phyloP scores from a whole-genome alignment of 371 early-diverging fungal species.

The Mucor piriformis region DNA sequence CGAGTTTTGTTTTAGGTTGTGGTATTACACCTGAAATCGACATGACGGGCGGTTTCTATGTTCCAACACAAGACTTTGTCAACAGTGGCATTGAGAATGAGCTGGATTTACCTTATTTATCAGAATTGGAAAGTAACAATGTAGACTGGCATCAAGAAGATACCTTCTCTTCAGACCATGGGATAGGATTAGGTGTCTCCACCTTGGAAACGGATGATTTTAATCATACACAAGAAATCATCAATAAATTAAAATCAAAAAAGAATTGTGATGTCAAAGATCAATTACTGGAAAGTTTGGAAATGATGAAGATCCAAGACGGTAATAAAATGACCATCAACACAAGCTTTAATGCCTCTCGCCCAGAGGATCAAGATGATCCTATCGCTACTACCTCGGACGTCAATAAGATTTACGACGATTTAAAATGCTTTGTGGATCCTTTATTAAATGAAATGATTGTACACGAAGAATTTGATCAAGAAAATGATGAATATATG shows the following conservation, averaged over 20 bases:
- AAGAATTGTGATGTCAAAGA: slow-evolving; percentile 37
- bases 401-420: slow-evolving; percentile 44
- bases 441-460: slow-evolving; percentile 10
- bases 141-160: slow-evolving; percentile 1
- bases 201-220: slow-evolving; percentile 9
- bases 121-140: not conserved
- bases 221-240: slow-evolving; percentile 27
- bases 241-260: slow-evolving; percentile 37
- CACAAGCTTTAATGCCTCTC: slow-evolving; percentile 7
- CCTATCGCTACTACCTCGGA: not conserved
- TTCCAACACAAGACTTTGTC: not conserved
- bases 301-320: slow-evolving; percentile 23
- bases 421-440: slow-evolving; percentile 54
- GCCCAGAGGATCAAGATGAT: not conserved
- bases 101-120: slow-evolving; percentile 29
- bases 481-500: slow-evolving; percentile 38
- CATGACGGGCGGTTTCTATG: slow-evolving; percentile 58
- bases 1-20: slow-evolving; percentile 62
- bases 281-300: slow-evolving; percentile 42
- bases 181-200: slow-evolving; percentile 35
- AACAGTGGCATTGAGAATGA: slow-evolving; percentile 41
- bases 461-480: slow-evolving; percentile 42
- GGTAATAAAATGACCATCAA: slow-evolving; percentile 7
- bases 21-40: slow-evolving; percentile 71
- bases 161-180: slow-evolving; percentile 28